A percentile compares a stretch with the other conserved stretches of the same genome.
Evolutionary conservation across 345 rosid species (phyloP).

Genomic region (Hypericum androsaemum): DNA sequence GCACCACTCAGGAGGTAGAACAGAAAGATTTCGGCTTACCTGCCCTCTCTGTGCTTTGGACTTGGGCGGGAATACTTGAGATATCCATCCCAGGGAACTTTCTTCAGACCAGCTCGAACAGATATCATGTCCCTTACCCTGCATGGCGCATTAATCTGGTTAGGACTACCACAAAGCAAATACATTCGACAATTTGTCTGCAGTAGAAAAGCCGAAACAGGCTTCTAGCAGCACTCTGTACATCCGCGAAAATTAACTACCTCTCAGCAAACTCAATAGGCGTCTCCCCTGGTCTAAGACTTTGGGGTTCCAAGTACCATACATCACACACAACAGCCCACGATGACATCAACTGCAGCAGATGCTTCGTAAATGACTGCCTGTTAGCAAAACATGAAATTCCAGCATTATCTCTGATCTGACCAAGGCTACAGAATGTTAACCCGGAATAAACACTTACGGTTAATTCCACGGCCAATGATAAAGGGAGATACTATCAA

Average conservation of each 20-base stretch:
- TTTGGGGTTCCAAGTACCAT: constrained; percentile 97
- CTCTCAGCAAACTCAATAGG: constrained; percentile 97
- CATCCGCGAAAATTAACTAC: constrained; percentile 23
- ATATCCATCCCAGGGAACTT: constrained; percentile 99
- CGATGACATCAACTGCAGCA: constrained; percentile 94
- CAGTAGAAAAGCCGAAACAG: neutral
- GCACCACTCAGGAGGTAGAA: neutral
- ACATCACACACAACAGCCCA: constrained; percentile 99
- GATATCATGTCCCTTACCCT: constrained; percentile 94
- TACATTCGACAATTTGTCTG: neutral
- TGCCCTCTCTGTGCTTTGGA: constrained; percentile 85
- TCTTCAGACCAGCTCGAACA: constrained; percentile 79
- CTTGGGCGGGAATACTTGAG: constrained; percentile 91
- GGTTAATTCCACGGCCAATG: no score
- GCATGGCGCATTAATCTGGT: constrained; percentile 14
- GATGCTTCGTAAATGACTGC: constrained; percentile 95
- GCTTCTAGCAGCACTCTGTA: neutral
- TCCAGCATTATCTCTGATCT: constrained; percentile 3
- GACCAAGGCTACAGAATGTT: constrained; percentile 2
- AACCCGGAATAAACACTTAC: no score
- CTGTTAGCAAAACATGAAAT: constrained; percentile 32
- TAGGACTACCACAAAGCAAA: neutral
- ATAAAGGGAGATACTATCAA: no score
- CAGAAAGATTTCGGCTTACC: constrained; percentile 41
- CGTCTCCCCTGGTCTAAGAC: constrained; percentile 72